Evolutionary conservation across 139 green algal genomes (phyloP).

Genomic region (Tetradesmus lagerheimii): DNA sequence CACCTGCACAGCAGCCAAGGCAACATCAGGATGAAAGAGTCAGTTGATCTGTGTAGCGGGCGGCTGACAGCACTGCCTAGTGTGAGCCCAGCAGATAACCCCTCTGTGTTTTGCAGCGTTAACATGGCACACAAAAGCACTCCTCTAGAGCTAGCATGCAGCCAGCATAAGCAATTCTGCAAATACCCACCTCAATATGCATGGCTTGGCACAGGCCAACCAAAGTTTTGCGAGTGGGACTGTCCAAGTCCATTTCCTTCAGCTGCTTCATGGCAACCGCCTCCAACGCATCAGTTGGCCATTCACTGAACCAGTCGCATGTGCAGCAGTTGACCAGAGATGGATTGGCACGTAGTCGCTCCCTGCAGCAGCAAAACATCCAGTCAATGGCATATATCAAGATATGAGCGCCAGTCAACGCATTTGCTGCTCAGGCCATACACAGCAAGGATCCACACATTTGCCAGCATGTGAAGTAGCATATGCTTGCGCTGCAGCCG

Average conservation of each 20-base stretch:
- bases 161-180: not conserved
- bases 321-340: conserved; percentile 90
- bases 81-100: no score
- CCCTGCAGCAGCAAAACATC: conserved; percentile 47
- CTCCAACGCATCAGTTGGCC: conserved; percentile 76
- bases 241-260: conserved; percentile 71
- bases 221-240: conserved; percentile 61
- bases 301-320: conserved; percentile 77
- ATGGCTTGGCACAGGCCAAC: conserved; percentile 67
- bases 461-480: not conserved
- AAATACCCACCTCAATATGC: conserved; percentile 42
- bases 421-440: not conserved
- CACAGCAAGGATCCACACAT: not conserved
- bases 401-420: no score
- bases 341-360: conserved; percentile 80
- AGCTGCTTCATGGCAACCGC: conserved; percentile 84
- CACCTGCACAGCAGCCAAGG: conserved; percentile 48
- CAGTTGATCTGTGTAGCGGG: no score
- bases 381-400: no score
- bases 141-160: no score
- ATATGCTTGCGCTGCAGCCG: not conserved
- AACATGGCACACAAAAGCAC: not conserved
- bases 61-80: no score
- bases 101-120: not conserved
- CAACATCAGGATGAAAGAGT: not conserved